Evolutionary conservation across 306 rosid genomes (phyloP).

Genomic region (Corylus heterophylla): DNA sequence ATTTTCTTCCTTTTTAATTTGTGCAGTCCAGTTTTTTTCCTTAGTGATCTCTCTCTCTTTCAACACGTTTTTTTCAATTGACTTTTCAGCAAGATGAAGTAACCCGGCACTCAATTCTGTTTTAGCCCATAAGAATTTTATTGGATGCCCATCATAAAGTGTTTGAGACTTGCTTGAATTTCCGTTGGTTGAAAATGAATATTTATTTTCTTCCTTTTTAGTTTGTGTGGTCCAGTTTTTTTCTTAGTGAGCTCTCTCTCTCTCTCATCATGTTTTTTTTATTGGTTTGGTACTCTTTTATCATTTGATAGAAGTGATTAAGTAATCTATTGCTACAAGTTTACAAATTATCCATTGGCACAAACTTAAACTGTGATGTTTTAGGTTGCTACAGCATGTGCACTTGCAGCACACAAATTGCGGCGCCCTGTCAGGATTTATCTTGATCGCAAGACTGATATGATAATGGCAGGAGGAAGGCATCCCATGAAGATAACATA

Average conservation of each 20-base stretch:
- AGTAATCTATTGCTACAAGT: neutral
- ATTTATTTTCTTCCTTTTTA: neutral
- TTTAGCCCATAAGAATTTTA: neutral
- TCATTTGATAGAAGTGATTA: neutral
- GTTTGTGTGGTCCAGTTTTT: too few relatives aligned
- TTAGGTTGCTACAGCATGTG: conserved; percentile 83
- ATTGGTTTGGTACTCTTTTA: neutral
- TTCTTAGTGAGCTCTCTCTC: neutral
- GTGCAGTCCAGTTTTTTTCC: neutral
- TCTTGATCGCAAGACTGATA: conserved; percentile 81
- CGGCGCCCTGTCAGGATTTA: conserved; percentile 74
- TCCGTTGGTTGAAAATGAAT: neutral
- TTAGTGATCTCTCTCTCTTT: neutral
- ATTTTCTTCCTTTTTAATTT: neutral
- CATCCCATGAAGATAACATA: conserved; percentile 93
- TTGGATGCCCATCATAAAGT: neutral
- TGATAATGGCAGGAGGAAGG: conserved; percentile 95
- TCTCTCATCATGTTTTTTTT: neutral
- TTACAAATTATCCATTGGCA: neutral
- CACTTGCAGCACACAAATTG: conserved; percentile 85
- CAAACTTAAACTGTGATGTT: conserved; percentile 33
- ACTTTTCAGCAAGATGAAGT: neutral
- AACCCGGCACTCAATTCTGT: neutral
- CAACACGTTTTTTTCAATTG: neutral
- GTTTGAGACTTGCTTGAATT: neutral